Base-by-base conservation (phyloP, 352 stramenopile species). In the Phytopythium litorale region DNA sequence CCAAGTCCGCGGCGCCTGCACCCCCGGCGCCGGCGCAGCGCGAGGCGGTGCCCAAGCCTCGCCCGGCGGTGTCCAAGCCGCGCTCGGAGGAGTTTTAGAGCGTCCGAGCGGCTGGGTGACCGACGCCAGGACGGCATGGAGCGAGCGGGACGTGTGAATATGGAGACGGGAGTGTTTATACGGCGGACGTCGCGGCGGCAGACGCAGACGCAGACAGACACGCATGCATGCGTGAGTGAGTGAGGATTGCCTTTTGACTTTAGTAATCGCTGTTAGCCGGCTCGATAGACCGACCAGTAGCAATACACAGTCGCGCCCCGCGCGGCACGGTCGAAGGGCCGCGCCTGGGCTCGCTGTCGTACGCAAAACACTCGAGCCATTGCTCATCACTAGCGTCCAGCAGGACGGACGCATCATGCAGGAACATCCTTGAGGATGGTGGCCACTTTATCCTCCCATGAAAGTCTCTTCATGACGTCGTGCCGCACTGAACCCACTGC, bases 11-110 rank as follows among this genome's bases (percentile, higher is more conserved):
- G 54, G 35, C 40, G 43, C 35, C 55, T 49, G 37, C 55, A 21
- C 38, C 55, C 42, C 40, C 56, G 5, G 50, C 50, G 1, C 51
- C 51, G 32, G 32, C 37, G 23, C 55, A 50, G 40, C 55, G 55
- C 18, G 55, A 60, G 55, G 55, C 55, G 2, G 55, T 60, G 55
- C 55, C 55, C 38, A 52, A 72, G 63, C 64, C 66, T 28, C 72
- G 72, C 28, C 53, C 53, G n/a, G 32, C 56, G 8, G 28, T 62
- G 16, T 42, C 49, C 51, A 67, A 78, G 64, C 64, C 64, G 61
- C 72, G 67, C 48, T 76, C 70, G 19, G 67, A 78, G 64, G 72
- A 80, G 59, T 80, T 80, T 59, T 78, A 80, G 60, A 72, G 73
- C 76, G 64, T 67, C 35, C 11, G 2, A 9, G 35, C 23, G 30